Percentiles rank a stretch among this genome's conserved stretches.
These are phyloP conservation scores for Jasminum sambac DNA, from an alignment of 257 asterid genomes.

Conservation along the genomic window DNA sequence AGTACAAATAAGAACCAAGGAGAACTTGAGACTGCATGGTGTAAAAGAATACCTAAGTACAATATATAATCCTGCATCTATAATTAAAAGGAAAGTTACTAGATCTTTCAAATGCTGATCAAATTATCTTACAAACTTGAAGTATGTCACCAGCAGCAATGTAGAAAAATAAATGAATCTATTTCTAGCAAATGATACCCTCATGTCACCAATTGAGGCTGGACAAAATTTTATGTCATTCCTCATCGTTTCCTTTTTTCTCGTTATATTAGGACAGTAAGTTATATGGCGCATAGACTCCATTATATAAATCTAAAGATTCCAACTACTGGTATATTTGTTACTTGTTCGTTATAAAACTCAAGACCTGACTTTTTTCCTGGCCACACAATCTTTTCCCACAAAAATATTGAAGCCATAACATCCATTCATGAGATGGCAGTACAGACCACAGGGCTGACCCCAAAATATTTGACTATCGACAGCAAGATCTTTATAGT, in stretches of 20 bases:
- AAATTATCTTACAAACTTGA: no score
- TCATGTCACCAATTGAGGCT: background rate
- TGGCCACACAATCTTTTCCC: no score
- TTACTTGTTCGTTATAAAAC: no score
- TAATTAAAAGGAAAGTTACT: background rate
- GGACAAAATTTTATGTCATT: no score
- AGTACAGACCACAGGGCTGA: background rate
- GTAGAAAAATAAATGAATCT: background rate
- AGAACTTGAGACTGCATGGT: conserved; percentile 10
- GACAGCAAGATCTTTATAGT: background rate
- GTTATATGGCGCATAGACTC: no score
- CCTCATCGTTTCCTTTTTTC: no score
- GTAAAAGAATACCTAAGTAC: conserved; percentile 14
- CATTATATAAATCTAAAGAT: no score
- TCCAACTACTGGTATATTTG: no score
- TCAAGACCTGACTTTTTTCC: no score
- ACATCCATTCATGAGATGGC: background rate
- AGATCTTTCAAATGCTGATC: no score
- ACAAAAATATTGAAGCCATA: background rate
- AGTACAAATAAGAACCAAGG: background rate
- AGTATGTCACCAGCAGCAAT: no score
- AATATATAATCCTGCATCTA: conserved; percentile 2
- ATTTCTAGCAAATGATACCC: background rate
- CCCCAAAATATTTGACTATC: background rate
- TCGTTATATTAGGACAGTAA: no score